Conservation (phyloP, 257 asterid species). For the Thymus quinquecostatus region DNA sequence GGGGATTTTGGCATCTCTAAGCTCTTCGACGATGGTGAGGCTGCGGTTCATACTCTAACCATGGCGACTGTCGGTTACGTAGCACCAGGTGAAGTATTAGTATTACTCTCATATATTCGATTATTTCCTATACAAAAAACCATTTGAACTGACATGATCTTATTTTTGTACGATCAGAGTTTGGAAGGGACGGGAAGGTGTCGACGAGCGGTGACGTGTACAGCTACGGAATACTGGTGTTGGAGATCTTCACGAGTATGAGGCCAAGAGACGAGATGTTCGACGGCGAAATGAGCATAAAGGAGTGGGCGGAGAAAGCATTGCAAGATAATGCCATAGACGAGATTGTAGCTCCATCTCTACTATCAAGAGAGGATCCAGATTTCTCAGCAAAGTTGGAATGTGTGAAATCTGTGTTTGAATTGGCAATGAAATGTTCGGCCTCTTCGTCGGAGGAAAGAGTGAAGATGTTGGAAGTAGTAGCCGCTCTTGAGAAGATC, state of each 20-base stretch:
- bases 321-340: not conserved
- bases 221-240: slow-evolving; percentile 17
- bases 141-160: too few relatives aligned
- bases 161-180: slow-evolving; percentile 3
- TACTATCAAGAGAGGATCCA: slow-evolving; percentile 11
- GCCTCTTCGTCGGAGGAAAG: not conserved
- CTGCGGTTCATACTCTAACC: not conserved
- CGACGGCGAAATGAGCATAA: not conserved
- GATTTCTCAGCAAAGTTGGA: not conserved
- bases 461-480: slow-evolving; percentile 5
- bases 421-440: slow-evolving; percentile 11
- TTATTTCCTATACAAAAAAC: too few relatives aligned
- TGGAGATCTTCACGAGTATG: slow-evolving; percentile 28
- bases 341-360: not conserved
- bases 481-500: not conserved
- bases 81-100: slow-evolving; percentile 21
- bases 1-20: slow-evolving; percentile 22
- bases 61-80: slow-evolving; percentile 24
- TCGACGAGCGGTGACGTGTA: slow-evolving; percentile 15
- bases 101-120: not conserved
- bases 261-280: slow-evolving; percentile 8
- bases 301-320: slow-evolving; percentile 5
- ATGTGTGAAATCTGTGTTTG: not conserved
- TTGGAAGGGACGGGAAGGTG: slow-evolving; percentile 1
- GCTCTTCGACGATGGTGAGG: not conserved